Evolutionary conservation across 768 basidiomycete genomes (phyloP).

Genomic region (Suillus americanus): DNA sequence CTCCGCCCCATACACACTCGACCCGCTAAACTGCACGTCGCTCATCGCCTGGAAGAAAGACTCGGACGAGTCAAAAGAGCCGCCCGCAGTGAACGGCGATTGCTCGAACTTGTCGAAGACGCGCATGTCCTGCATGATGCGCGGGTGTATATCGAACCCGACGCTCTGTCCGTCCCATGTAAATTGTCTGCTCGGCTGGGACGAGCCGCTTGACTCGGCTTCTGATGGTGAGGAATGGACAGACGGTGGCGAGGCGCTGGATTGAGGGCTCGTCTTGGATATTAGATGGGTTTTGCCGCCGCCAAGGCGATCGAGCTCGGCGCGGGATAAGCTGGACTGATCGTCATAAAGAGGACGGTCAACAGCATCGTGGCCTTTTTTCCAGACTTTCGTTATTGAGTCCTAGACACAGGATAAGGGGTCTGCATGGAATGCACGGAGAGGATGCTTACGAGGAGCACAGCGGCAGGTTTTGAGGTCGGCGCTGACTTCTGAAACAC

Average conservation of each 20-base stretch:
- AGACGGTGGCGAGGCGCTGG: constrained; percentile 11
- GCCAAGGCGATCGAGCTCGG: constrained; percentile 55
- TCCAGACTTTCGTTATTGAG: constrained; percentile 39
- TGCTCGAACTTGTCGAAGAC: constrained; percentile 38
- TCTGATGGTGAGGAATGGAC: constrained; percentile 14
- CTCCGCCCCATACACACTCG: constrained; percentile 18
- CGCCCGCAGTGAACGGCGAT: constrained; percentile 15
- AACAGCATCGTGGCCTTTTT: constrained; percentile 43
- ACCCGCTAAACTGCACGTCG: constrained; percentile 28
- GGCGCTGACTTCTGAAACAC: constrained; percentile 50
- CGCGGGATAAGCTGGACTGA: constrained; percentile 30
- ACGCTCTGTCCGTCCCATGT: constrained; percentile 5
- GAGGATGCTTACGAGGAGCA: constrained; percentile 40
- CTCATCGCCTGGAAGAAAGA: constrained; percentile 29
- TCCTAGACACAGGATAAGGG: constrained; percentile 29
- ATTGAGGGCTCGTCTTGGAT: constrained; percentile 13
- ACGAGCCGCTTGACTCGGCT: constrained; percentile 16
- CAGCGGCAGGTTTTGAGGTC: constrained; percentile 44
- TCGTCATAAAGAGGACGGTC: constrained; percentile 28
- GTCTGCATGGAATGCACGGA: background rate
- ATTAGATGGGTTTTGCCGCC: constrained; percentile 51
- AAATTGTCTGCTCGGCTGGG: constrained; percentile 1
- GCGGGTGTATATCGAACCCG: constrained; percentile 23
- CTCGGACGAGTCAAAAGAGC: constrained; percentile 31
- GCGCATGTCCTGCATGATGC: constrained; percentile 54